These are phyloP conservation scores for Sporothrix sp. DNA, from an alignment of 2,329 filamentous ascomycete genomes.

Conservation along the genomic window DNA sequence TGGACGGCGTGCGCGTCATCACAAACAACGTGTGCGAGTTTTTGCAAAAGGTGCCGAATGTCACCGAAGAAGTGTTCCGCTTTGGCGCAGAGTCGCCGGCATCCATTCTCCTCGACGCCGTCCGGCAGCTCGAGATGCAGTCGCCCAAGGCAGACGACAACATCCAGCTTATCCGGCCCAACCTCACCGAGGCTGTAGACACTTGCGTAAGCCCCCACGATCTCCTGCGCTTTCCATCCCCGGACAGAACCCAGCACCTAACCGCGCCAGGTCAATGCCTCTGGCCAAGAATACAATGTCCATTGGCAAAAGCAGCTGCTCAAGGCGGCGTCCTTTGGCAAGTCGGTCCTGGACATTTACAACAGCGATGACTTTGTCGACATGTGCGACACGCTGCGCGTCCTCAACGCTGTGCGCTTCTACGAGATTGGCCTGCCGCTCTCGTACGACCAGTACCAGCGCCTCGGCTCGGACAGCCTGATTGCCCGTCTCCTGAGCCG, in stretches of 20 bases:
- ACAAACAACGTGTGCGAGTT: constrained; percentile 97
- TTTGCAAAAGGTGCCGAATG: constrained; percentile 81
- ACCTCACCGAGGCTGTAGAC: constrained; percentile 85
- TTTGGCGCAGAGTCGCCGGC: constrained; percentile 81
- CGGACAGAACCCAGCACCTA: not conserved
- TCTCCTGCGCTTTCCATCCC: not conserved
- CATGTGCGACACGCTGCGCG: constrained; percentile 88
- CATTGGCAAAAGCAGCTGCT: constrained; percentile 93
- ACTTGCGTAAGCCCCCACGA: constrained; percentile 47
- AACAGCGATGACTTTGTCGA: constrained; percentile 98
- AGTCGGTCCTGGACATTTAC: constrained; percentile 93
- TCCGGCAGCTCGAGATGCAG: constrained; percentile 81
- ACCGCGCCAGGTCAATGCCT: constrained; percentile 54
- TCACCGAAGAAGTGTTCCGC: constrained; percentile 81
- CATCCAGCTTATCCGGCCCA: constrained; percentile 83
- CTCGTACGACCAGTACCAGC: constrained; percentile 88
- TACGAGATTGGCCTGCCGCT: constrained; percentile 85
- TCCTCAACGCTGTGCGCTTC: constrained; percentile 84
- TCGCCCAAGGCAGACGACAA: constrained; percentile 97
- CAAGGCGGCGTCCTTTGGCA: constrained; percentile 95
- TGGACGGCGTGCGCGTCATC: constrained; percentile 80
- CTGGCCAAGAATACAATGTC: constrained; percentile 80
- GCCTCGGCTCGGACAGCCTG: constrained; percentile 81
- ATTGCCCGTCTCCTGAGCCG: constrained; percentile 77
- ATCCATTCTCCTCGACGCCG: constrained; percentile 86